Conservation (phyloP, 345 rosid species). For the Rhizophora apiculata region DNA sequence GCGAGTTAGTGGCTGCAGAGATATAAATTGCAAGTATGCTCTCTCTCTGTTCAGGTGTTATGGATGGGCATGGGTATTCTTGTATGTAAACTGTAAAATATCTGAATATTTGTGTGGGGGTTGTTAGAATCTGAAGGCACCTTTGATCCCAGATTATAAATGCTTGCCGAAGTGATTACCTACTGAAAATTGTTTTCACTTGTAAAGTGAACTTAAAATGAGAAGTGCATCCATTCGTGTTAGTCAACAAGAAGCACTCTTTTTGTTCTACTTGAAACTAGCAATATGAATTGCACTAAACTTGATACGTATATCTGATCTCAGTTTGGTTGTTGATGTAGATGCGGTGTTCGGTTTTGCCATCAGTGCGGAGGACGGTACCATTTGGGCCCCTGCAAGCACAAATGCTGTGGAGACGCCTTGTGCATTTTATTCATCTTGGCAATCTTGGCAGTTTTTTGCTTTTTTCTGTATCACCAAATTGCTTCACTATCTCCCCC, state of each 20-base stretch:
- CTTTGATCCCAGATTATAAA: background rate
- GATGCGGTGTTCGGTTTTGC: conserved; percentile 28
- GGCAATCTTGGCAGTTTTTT: background rate
- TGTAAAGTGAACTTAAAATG: background rate
- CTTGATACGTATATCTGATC: background rate
- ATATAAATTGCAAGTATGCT: conserved; percentile 25
- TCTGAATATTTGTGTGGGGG: no score
- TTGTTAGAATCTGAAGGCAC: no score
- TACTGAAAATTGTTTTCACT: background rate
- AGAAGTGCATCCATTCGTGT: background rate
- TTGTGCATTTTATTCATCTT: background rate
- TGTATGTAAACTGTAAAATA: no score
- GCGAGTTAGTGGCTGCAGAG: conserved; percentile 24
- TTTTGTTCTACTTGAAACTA: background rate
- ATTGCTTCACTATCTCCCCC: background rate
- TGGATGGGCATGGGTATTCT: no score
- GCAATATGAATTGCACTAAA: background rate
- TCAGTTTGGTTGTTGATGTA: conserved; percentile 4
- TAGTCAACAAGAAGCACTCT: background rate
- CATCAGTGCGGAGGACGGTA: conserved; percentile 25
- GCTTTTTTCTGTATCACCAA: conserved; percentile 5
- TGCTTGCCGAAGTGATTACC: background rate
- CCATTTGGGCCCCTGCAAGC: conserved; percentile 24
- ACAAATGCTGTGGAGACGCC: conserved; percentile 16
- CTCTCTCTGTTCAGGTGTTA: background rate